phyloP scores from a whole-genome alignment of 2,329 filamentous ascomycete species.

The Xylaria sp. region DNA sequence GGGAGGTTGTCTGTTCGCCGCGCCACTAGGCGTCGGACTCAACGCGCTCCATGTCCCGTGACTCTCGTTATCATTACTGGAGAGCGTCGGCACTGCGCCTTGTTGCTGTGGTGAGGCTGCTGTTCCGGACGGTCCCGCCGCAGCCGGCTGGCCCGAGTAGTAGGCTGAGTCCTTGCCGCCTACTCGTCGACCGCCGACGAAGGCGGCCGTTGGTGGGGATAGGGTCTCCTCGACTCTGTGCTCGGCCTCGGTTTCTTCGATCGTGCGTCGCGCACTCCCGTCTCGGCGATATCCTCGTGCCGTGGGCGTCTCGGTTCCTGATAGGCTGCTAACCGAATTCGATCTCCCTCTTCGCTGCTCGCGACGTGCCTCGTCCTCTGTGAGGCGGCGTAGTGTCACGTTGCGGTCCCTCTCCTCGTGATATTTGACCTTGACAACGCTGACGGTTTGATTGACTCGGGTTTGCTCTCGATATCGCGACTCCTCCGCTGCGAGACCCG shows the following conservation, averaged over 20 bases:
- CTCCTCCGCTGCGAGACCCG: conserved; percentile 44
- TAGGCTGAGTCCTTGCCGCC: conserved; percentile 56
- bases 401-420: conserved; percentile 57
- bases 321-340: conserved; percentile 52
- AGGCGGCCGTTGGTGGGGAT: conserved; percentile 52
- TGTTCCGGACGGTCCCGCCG: conserved; percentile 39
- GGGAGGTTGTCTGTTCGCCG: conserved; percentile 31
- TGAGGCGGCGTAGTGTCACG: conserved; percentile 56
- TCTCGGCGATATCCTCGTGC: conserved; percentile 50
- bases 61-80: conserved; percentile 42
- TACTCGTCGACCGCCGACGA: conserved; percentile 46
- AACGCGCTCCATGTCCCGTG: conserved; percentile 52
- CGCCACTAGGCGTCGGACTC: conserved; percentile 43
- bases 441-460: conserved; percentile 45
- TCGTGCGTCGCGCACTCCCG: conserved; percentile 40
- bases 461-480: conserved; percentile 38
- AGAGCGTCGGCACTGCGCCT: conserved; percentile 40
- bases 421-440: conserved; percentile 56
- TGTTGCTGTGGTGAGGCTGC: conserved; percentile 26
- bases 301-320: conserved; percentile 49
- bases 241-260: conserved; percentile 43
- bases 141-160: conserved; percentile 48
- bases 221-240: conserved; percentile 38
- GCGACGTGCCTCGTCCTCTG: conserved; percentile 53
- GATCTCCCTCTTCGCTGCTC: conserved; percentile 38